Percentiles rank a stretch among this genome's conserved stretches.
phyloP scores from a whole-genome alignment of 1,284 basidiomycete species.

The Sporisorium iseilematis-ciliati region DNA sequence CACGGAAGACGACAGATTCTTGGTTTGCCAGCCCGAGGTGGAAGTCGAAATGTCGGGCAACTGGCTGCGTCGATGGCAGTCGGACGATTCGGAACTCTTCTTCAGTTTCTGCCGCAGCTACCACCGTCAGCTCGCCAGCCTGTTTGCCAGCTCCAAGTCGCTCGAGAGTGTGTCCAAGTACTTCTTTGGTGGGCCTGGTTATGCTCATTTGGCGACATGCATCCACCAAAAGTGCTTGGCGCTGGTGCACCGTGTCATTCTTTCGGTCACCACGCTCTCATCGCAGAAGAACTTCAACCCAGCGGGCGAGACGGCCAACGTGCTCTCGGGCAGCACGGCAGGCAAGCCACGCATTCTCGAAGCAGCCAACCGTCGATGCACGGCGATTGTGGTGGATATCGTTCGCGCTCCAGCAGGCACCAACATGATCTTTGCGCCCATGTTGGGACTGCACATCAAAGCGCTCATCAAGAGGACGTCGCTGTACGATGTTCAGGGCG shows the following conservation, averaged over 20 bases:
- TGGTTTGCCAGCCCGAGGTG: slow-evolving; percentile 62
- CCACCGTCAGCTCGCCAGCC: slow-evolving; percentile 61
- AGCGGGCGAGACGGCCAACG: slow-evolving; percentile 64
- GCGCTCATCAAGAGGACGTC: slow-evolving; percentile 64
- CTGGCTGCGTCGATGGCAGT: slow-evolving; percentile 67
- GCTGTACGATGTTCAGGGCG: slow-evolving; percentile 66
- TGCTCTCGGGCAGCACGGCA: slow-evolving; percentile 63
- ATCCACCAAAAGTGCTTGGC: slow-evolving; percentile 66
- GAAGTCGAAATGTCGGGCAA: slow-evolving; percentile 68
- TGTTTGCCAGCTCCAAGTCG: slow-evolving; percentile 50
- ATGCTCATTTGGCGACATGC: slow-evolving; percentile 64
- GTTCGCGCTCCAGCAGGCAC: slow-evolving; percentile 53
- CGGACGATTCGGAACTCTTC: slow-evolving; percentile 68
- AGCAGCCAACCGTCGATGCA: slow-evolving; percentile 64
- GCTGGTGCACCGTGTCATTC: slow-evolving; percentile 63
- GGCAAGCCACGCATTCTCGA: slow-evolving; percentile 67
- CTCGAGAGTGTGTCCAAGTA: slow-evolving; percentile 47
- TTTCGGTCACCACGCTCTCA: slow-evolving; percentile 66
- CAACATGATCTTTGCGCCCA: slow-evolving; percentile 60
- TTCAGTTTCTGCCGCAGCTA: slow-evolving; percentile 67
- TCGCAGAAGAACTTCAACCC: slow-evolving; percentile 68
- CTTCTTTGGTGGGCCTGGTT: slow-evolving; percentile 66
- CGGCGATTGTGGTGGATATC: slow-evolving; percentile 65
- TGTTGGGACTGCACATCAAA: slow-evolving; percentile 64
- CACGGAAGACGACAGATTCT: slow-evolving; percentile 57